phyloP scores from a whole-genome alignment of 2,329 filamentous ascomycete species.

The Ascochyta rabiei region DNA sequence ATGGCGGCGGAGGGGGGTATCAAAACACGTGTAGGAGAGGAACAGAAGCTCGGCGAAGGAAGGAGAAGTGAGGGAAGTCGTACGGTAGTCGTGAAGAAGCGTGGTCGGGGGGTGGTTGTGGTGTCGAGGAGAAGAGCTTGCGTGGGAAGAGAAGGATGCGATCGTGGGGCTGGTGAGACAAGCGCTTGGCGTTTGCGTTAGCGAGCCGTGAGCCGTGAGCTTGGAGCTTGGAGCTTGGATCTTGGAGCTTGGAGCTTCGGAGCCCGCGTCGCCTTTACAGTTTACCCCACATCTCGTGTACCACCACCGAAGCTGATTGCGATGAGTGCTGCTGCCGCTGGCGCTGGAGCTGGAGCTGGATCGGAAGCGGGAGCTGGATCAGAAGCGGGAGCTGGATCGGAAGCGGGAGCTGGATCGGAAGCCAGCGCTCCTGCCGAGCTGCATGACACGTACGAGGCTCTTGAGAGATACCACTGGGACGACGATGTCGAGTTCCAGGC shows the following conservation, averaged over 20 bases:
- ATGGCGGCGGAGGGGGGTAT: constrained; percentile 49
- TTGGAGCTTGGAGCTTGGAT: constrained; percentile 15
- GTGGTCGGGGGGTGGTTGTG: constrained; percentile 18
- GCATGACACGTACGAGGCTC: constrained; percentile 60
- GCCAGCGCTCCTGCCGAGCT: constrained; percentile 27
- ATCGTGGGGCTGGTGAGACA: constrained; percentile 22
- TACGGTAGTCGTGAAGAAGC: constrained; percentile 21
- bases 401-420: constrained; percentile 14
- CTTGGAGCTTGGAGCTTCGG: constrained; percentile 14
- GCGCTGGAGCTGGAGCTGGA: too few species aligned
- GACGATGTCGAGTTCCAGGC: constrained; percentile 72
- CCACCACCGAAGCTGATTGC: constrained; percentile 12
- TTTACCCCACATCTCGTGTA: constrained; percentile 31
- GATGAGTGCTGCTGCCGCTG: constrained; percentile 7
- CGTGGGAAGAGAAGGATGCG: constrained; percentile 24
- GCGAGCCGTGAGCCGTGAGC: constrained; percentile 15
- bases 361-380: too few species aligned
- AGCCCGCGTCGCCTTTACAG: constrained; percentile 19
- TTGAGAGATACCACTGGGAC: constrained; percentile 71
- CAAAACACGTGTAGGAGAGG: constrained; percentile 32
- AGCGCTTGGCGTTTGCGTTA: constrained; percentile 26
- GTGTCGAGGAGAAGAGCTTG: constrained; percentile 24
- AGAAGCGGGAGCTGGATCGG: constrained; percentile 3
- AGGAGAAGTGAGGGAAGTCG: constrained; percentile 28
- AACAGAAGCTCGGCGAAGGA: constrained; percentile 28